Conservation (phyloP, 2,329 filamentous ascomycete genomes). For the Colletotrichum tabaci region DNA sequence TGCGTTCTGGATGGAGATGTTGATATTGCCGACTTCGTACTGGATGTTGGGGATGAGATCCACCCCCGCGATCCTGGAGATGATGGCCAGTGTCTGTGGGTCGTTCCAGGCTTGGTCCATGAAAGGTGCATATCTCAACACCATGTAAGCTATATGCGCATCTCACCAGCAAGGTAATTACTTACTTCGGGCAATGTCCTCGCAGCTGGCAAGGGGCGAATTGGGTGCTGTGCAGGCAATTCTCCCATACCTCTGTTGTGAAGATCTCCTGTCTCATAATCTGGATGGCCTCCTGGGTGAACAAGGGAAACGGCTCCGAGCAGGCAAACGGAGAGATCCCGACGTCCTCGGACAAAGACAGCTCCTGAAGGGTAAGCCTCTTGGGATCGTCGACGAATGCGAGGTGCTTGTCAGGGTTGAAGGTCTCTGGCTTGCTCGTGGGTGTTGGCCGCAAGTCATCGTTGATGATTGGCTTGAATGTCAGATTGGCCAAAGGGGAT, state of each 20-base stretch:
- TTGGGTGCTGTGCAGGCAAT: conserved; percentile 66
- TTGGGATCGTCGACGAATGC: conserved; percentile 65
- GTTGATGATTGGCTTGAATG: conserved; percentile 13
- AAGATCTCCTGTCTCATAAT: conserved; percentile 76
- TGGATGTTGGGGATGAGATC: conserved; percentile 69
- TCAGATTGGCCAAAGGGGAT: conserved; percentile 15
- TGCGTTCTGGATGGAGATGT: conserved; percentile 66
- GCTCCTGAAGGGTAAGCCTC: conserved; percentile 71
- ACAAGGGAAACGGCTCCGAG: conserved; percentile 76
- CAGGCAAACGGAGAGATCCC: conserved; percentile 76
- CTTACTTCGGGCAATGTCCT: conserved; percentile 20
- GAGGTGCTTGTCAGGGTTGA: conserved; percentile 70
- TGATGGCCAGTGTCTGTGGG: conserved; percentile 59
- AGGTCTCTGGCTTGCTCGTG: conserved; percentile 49
- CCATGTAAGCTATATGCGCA: not conserved
- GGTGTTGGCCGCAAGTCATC: conserved; percentile 6
- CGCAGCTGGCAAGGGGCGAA: conserved; percentile 40
- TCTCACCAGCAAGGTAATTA: not conserved
- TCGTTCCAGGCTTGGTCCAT: conserved; percentile 64
- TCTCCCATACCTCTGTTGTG: conserved; percentile 67
- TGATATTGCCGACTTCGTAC: conserved; percentile 70
- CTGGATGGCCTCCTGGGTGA: conserved; percentile 72
- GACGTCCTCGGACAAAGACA: conserved; percentile 66
- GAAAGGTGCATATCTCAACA: conserved; percentile 10
- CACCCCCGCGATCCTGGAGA: conserved; percentile 69